Conservation (phyloP, 2,329 filamentous ascomycete species). For the Allantophomopsis cytisporea region DNA sequence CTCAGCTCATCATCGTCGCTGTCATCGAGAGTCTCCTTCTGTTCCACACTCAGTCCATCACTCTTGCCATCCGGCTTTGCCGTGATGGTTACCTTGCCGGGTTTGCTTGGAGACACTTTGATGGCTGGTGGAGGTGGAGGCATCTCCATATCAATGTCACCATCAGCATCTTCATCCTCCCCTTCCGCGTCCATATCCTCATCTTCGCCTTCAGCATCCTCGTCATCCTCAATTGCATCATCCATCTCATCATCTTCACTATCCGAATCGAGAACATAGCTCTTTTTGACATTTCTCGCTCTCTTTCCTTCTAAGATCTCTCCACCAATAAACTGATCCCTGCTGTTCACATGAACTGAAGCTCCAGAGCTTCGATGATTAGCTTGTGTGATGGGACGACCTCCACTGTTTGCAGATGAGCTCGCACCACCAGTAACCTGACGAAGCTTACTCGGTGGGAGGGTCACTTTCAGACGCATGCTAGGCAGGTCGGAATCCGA, state of each 20-base stretch:
- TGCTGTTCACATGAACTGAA: conserved; percentile 6
- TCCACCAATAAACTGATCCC: conserved; percentile 14
- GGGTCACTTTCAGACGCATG: conserved; percentile 19
- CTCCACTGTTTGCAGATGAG: no score
- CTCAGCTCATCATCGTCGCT: conserved; percentile 21
- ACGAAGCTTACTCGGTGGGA: conserved; percentile 18
- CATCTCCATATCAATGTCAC: conserved; percentile 17
- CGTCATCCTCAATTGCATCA: conserved; percentile 15
- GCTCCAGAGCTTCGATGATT: conserved; percentile 6
- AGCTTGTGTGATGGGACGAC: conserved; percentile 1
- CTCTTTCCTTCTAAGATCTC: conserved; percentile 18
- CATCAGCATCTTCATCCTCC: conserved; percentile 19
- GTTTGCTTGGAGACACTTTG: conserved; percentile 15
- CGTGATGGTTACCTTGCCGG: conserved; percentile 11
- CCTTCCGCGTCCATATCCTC: conserved; percentile 26
- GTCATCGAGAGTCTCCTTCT: conserved; percentile 14
- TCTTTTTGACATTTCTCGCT: conserved; percentile 17
- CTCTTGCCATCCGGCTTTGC: conserved; percentile 11
- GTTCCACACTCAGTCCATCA: conserved; percentile 13
- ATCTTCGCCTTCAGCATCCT: conserved; percentile 21
- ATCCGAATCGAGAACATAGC: conserved; percentile 26
- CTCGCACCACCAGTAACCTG: conserved; percentile 11
- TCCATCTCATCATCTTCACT: conserved; percentile 11
- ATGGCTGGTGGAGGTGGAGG: conserved; percentile 15
- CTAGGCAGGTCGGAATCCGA: conserved; percentile 12